Conservation (phyloP, 2,329 filamentous ascomycete species). For the Aspergillus hiratsukae region DNA sequence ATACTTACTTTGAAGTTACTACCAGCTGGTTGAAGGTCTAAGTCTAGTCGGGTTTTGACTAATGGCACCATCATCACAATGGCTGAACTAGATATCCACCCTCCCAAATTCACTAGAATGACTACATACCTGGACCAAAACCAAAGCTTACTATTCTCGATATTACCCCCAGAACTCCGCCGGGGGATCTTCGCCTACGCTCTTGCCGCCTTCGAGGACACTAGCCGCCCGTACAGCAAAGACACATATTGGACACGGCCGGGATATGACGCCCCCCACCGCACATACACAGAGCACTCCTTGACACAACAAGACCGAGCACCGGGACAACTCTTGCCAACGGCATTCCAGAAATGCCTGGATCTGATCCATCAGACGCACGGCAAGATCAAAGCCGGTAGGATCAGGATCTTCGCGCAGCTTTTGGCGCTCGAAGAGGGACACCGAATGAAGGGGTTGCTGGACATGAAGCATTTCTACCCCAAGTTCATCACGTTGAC, state of each 20-base stretch:
- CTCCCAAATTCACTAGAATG: background rate
- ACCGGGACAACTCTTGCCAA: conserved; percentile 19
- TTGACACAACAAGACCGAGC: conserved; percentile 27
- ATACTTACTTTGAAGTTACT: too few relatives aligned
- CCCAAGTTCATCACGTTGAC: conserved; percentile 42
- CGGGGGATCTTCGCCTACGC: conserved; percentile 44
- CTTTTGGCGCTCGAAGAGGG: conserved; percentile 37
- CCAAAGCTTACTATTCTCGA: conserved; percentile 29
- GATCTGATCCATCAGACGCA: conserved; percentile 16
- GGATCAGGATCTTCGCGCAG: conserved; percentile 42
- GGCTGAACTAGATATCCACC: background rate
- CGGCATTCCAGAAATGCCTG: conserved; percentile 15
- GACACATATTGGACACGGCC: conserved; percentile 41
- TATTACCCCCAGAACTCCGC: conserved; percentile 49
- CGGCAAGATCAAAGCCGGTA: conserved; percentile 25
- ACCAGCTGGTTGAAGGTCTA: too few relatives aligned
- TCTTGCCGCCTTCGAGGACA: conserved; percentile 38
- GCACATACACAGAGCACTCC: conserved; percentile 34
- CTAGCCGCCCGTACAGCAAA: conserved; percentile 18
- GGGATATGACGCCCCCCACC: conserved; percentile 36
- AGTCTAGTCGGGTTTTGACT: too few relatives aligned
- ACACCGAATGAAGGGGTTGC: conserved; percentile 17
- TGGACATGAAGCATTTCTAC: conserved; percentile 26
- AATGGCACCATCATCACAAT: background rate
- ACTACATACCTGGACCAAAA: conserved; percentile 5